These are phyloP conservation scores for Ciborinia camelliae DNA, from an alignment of 2,329 filamentous ascomycete species.

Conservation along the genomic window DNA sequence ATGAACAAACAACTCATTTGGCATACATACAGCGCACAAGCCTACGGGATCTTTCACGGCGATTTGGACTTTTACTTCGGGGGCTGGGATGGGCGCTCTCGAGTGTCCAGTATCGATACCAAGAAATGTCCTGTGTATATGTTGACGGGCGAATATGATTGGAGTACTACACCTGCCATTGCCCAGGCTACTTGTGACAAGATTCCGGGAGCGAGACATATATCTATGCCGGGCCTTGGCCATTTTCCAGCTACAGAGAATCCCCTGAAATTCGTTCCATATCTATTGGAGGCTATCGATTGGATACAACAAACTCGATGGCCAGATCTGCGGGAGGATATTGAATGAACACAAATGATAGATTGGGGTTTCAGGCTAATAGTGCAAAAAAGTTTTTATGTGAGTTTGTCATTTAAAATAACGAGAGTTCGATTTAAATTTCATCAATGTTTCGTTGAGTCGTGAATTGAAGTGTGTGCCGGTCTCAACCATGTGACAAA, in stretches of 20 bases:
- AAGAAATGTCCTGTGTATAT: conserved; percentile 50
- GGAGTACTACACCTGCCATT: conserved; percentile 23
- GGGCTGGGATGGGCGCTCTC: conserved; percentile 47
- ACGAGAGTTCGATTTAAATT: neutral
- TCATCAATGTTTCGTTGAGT: too few species aligned
- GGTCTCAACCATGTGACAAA: too few species aligned
- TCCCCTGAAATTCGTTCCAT: neutral
- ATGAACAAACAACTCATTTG: conserved; percentile 46
- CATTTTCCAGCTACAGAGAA: conserved; percentile 11
- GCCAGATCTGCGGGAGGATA: neutral
- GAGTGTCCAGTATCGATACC: conserved; percentile 45
- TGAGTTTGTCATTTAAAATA: neutral
- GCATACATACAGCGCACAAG: conserved; percentile 48
- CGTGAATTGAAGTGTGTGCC: too few species aligned
- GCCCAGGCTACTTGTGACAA: conserved; percentile 18
- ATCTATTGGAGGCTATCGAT: conserved; percentile 1
- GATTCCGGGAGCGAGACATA: neutral
- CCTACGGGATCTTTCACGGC: conserved; percentile 51
- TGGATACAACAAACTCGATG: neutral
- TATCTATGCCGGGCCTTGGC: neutral
- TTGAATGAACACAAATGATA: neutral
- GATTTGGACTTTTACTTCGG: conserved; percentile 51
- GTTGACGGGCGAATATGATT: conserved; percentile 42
- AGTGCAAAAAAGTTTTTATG: neutral
- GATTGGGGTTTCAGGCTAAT: neutral